Base-by-base conservation (phyloP, 78 protist genomes). In the Dictyostelium capitatum region DNA sequence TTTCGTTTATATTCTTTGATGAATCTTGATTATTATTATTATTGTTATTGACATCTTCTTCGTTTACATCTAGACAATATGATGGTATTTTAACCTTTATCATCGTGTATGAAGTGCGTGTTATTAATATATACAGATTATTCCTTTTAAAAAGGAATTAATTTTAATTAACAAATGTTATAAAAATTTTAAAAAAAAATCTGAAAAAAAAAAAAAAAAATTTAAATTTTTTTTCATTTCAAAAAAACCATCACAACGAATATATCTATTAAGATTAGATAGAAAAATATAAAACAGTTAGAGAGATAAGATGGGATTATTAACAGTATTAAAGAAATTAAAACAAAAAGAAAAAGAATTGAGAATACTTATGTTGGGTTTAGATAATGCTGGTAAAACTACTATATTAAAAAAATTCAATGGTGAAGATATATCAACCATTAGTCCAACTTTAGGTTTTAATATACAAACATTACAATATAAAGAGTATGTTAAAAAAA, bases 351-450 rank as follows among this genome's bases (percentile, higher is more conserved):
- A 99, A 96, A 96, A 82, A 51, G 99, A 98, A 80, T 91, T 98
- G 94, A 95, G 99, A 54, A n/a, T 98, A 10, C 90, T 98, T 47
- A 89, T 98, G 92, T 94, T 98, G 97, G 99, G 99, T 15, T 92
- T 98, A 8, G 99, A 99, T 85, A 98, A 98, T 57, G 99, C 99
- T 2, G 99, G 99, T 54, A 99, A 99, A 83, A 99, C 99, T 9
- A 99, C 99, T 3, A 93, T 98, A 20, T 78, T 98, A 57, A 99
- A 98, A 70, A 59, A 81, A 51, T 89, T 99, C 80, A 97, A 96
- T 80, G 99, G 98, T 10, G 99, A 99, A 72, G 98, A 96, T 59
- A 98, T 97, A 0, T 78, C 87, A 25, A 37, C 46, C 4, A 98
- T 99, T 37, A 50, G 93, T 15, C 99, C 99, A 0, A 99, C 99